A percentile compares a stretch with the other conserved stretches of the same genome.
phyloP scores from a whole-genome alignment of 2,329 filamentous ascomycete genomes.

The Neofusicoccum cordaticola region DNA sequence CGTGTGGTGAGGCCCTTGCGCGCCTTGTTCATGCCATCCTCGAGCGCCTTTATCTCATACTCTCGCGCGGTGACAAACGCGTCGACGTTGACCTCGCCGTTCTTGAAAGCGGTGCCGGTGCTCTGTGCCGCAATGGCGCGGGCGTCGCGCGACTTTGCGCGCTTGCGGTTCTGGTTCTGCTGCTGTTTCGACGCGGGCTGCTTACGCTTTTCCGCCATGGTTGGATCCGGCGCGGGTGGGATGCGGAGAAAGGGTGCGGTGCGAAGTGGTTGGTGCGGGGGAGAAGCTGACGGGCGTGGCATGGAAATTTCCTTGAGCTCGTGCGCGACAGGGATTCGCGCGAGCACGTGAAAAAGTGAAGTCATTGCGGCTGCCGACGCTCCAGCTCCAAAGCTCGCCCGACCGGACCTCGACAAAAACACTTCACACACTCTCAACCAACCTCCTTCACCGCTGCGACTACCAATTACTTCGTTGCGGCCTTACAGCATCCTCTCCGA shows the following conservation, averaged over 20 bases:
- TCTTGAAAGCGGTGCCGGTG: constrained; percentile 53
- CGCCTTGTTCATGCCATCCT: constrained; percentile 75
- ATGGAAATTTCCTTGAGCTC: constrained; percentile 1
- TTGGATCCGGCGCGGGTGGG: background rate
- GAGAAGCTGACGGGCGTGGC: background rate
- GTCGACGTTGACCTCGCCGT: constrained; percentile 80
- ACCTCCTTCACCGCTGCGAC: background rate
- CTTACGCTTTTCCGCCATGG: constrained; percentile 17
- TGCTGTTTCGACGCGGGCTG: constrained; percentile 1
- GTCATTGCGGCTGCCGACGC: background rate
- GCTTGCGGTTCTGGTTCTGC: constrained; percentile 4
- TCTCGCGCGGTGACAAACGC: constrained; percentile 82
- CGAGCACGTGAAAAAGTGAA: constrained; percentile 12
- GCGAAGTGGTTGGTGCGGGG: background rate
- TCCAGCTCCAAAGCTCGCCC: background rate
- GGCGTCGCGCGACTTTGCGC: constrained; percentile 16
- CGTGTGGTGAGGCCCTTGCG: constrained; percentile 63
- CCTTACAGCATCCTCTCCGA: background rate
- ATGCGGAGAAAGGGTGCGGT: background rate
- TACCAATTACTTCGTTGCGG: background rate
- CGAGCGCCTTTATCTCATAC: constrained; percentile 83
- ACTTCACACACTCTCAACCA: background rate
- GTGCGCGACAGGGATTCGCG: constrained; percentile 9
- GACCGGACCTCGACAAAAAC: background rate
- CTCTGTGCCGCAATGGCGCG: constrained; percentile 30